Conservation (phyloP, 331 rosid genomes). For the Rosa hybrid region DNA sequence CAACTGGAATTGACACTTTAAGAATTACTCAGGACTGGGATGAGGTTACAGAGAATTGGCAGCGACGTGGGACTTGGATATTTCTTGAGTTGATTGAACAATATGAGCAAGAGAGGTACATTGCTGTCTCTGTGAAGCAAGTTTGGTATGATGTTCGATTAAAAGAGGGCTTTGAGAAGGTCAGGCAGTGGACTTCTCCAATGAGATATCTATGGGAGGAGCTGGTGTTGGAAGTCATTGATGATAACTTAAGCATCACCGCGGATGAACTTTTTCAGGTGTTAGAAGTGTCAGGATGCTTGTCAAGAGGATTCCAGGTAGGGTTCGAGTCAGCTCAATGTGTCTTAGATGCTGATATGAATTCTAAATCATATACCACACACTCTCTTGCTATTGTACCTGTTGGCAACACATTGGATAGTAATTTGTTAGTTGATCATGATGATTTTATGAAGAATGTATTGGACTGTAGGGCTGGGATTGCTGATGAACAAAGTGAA, state of each 20-base stretch:
- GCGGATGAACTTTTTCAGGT: conserved; percentile 32
- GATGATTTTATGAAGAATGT: conserved; percentile 16
- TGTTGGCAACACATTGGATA: background rate
- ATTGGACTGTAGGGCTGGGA: conserved; percentile 22
- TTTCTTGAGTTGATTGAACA: conserved; percentile 73
- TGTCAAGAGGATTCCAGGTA: conserved; percentile 24
- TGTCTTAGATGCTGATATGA: conserved; percentile 21
- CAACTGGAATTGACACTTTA: conserved; percentile 30
- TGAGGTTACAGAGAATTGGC: conserved; percentile 61
- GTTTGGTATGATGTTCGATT: conserved; percentile 77
- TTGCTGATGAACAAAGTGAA: conserved; percentile 18
- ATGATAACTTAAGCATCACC: conserved; percentile 40
- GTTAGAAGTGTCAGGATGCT: conserved; percentile 34
- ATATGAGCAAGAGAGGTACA: conserved; percentile 35
- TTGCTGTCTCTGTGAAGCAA: conserved; percentile 68
- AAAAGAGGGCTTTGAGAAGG: conserved; percentile 41
- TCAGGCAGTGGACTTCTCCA: conserved; percentile 67
- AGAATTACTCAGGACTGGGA: conserved; percentile 79
- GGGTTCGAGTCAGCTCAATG: conserved; percentile 30
- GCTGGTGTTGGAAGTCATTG: conserved; percentile 52
- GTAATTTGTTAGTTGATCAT: conserved; percentile 18
- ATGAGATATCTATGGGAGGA: conserved; percentile 52
- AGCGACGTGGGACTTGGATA: conserved; percentile 65
- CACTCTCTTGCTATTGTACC: conserved; percentile 18
- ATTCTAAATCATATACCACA: conserved; percentile 13